A percentile compares a stretch with the other conserved stretches of the same genome.
Evolutionary conservation across 2,329 filamentous ascomycete genomes (phyloP).

Genomic region (Ophiostoma novo-ulmi): DNA sequence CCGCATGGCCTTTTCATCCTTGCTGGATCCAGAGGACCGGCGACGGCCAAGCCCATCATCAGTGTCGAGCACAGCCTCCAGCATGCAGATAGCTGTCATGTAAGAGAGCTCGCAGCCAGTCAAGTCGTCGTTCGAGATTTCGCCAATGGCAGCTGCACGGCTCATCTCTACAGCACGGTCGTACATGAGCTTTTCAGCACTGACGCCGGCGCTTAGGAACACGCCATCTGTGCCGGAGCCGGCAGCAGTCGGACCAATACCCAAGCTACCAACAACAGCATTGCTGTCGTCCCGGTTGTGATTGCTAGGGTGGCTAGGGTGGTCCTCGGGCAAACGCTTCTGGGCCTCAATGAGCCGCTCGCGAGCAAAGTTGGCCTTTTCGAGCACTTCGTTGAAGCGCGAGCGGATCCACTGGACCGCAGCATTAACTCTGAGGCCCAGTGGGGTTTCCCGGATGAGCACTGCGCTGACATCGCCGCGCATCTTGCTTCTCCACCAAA

Average conservation of each 20-base stretch:
- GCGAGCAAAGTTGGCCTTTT: conserved; percentile 93
- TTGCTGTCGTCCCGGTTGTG: conserved; percentile 41
- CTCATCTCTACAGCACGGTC: conserved; percentile 97
- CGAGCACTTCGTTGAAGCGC: conserved; percentile 93
- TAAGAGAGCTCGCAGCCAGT: conserved; percentile 87
- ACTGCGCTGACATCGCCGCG: conserved; percentile 50
- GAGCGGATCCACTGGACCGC: conserved; percentile 92
- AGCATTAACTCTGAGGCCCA: conserved; percentile 73
- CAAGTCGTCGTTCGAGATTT: conserved; percentile 87
- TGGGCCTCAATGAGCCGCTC: conserved; percentile 83
- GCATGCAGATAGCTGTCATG: conserved; percentile 85
- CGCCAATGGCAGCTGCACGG: conserved; percentile 85
- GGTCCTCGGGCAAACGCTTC: conserved; percentile 72
- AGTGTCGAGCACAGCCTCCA: conserved; percentile 86
- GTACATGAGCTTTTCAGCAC: conserved; percentile 96
- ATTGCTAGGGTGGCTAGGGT: conserved; percentile 80
- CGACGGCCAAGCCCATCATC: conserved; percentile 56
- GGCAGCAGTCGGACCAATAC: conserved; percentile 42
- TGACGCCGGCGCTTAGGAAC: conserved; percentile 78
- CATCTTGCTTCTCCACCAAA: conserved; percentile 82
- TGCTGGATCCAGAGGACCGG: conserved; percentile 16
- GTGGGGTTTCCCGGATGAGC: conserved; percentile 44
- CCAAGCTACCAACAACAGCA: conserved; percentile 33
- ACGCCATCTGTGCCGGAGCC: conserved; percentile 68
- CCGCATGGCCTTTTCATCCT: conserved; percentile 41